Evolutionary conservation across 2,329 filamentous ascomycete species (phyloP).

Genomic region (Hypoxylon rubiginosum): DNA sequence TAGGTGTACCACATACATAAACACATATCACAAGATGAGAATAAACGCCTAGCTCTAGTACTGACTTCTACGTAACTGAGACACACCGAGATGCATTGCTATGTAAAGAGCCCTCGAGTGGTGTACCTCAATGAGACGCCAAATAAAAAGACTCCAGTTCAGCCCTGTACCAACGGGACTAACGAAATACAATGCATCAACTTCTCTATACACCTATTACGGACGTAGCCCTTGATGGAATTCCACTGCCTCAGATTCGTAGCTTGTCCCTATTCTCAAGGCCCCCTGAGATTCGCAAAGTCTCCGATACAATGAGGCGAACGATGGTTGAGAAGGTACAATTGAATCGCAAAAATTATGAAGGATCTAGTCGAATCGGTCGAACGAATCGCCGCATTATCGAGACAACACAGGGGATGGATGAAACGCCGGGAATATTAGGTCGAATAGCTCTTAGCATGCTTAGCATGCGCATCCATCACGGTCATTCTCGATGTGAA

Average conservation of each 20-base stretch:
- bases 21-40: conserved; percentile 3
- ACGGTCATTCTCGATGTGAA: conserved; percentile 93
- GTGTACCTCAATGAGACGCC: conserved; percentile 33
- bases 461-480: conserved; percentile 91
- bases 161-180: conserved; percentile 20
- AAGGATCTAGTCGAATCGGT: not conserved
- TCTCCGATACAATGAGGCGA: conserved; percentile 33
- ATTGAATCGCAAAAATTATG: conserved; percentile 16
- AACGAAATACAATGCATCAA: conserved; percentile 35
- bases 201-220: conserved; percentile 38
- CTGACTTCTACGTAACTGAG: conserved; percentile 22
- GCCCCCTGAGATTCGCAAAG: conserved; percentile 24
- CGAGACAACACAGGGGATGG: conserved; percentile 17
- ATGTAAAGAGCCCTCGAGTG: conserved; percentile 15
- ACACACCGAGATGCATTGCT: conserved; percentile 33
- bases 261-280: conserved; percentile 22
- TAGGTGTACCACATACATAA: too few species aligned
- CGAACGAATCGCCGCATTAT: not conserved
- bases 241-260: conserved; percentile 20
- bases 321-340: conserved; percentile 36
- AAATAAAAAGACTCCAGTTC: conserved; percentile 27
- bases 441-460: conserved; percentile 2
- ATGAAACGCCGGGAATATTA: conserved; percentile 35
- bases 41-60: conserved; percentile 18
- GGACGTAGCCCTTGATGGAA: conserved; percentile 13